Conservation (phyloP, 2,329 filamentous ascomycete genomes). For the Paecilomyces dactylethromorphus region DNA sequence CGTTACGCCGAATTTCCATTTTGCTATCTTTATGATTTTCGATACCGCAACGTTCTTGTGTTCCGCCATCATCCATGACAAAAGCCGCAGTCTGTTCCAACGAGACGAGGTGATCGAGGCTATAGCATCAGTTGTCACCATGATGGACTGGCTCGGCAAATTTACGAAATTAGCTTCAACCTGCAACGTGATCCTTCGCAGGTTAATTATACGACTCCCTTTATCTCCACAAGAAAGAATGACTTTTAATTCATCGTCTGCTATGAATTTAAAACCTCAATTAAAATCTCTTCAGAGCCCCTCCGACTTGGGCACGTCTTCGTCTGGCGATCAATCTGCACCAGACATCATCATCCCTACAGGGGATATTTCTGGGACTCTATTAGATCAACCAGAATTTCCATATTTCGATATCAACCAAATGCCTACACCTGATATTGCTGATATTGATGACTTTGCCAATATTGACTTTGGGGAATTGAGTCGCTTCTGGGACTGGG, state of each 20-base stretch:
- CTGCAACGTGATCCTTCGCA: slow-evolving; percentile 16
- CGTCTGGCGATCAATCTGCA: background rate
- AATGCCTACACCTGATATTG: slow-evolving; percentile 5
- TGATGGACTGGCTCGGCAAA: slow-evolving; percentile 20
- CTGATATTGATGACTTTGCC: slow-evolving; percentile 9
- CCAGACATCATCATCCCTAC: background rate
- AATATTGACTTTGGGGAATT: slow-evolving; percentile 18
- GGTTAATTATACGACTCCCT: slow-evolving; percentile 12
- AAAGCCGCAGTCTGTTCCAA: slow-evolving; percentile 33
- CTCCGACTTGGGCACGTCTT: background rate
- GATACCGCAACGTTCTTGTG: slow-evolving; percentile 47
- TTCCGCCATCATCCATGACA: slow-evolving; percentile 47
- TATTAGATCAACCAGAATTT: slow-evolving; percentile 5
- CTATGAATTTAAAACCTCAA: background rate
- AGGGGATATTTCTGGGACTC: slow-evolving; percentile 1
- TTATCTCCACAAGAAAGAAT: slow-evolving; percentile 3
- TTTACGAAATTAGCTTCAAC: slow-evolving; percentile 17
- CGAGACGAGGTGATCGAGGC: slow-evolving; percentile 36
- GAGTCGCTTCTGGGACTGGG: slow-evolving; percentile 22
- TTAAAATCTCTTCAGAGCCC: background rate
- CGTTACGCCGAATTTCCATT: slow-evolving; percentile 44
- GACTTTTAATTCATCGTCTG: background rate
- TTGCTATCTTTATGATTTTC: slow-evolving; percentile 46
- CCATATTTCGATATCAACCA: slow-evolving; percentile 3
- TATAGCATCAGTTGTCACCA: slow-evolving; percentile 30